These are phyloP conservation scores for Zanthoxylum bungeanum DNA, from an alignment of 345 rosid genomes.

Conservation along the genomic window DNA sequence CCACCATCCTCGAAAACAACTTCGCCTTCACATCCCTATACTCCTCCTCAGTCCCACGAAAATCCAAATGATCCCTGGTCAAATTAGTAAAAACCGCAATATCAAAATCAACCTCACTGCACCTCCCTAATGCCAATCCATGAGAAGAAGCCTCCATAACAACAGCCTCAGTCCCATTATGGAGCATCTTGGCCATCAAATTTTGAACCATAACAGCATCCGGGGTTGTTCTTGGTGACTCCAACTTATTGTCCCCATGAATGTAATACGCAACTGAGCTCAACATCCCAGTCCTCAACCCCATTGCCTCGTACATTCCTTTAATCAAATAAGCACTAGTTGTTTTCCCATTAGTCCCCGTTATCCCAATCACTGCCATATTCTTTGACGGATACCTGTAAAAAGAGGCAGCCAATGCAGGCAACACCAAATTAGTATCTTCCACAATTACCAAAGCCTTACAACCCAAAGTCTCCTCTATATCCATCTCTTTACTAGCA, in stretches of 20 bases:
- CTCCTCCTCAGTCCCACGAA: constrained; percentile 73
- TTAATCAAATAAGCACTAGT: constrained; percentile 69
- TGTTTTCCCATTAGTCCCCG: constrained; percentile 82
- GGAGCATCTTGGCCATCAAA: constrained; percentile 94
- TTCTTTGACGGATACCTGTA: constrained; percentile 67
- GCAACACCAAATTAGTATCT: constrained; percentile 74
- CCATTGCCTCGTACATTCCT: constrained; percentile 91
- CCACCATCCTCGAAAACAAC: constrained; percentile 83
- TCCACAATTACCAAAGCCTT: constrained; percentile 91
- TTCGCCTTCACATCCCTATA: constrained; percentile 77
- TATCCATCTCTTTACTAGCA: constrained; percentile 87
- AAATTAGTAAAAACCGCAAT: constrained; percentile 83
- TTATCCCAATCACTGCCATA: constrained; percentile 82
- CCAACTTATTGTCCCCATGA: constrained; percentile 70
- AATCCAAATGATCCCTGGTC: constrained; percentile 49
- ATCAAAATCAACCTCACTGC: constrained; percentile 82
- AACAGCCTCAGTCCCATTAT: constrained; percentile 84
- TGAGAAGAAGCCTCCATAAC: constrained; percentile 88
- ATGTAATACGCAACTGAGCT: constrained; percentile 68
- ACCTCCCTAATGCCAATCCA: constrained; percentile 64
- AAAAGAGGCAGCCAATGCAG: constrained; percentile 83
- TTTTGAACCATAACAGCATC: constrained; percentile 87
- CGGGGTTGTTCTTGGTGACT: constrained; percentile 46
- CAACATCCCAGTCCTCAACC: constrained; percentile 86
- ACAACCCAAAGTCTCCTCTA: constrained; percentile 86